A percentile compares a stretch with the other conserved stretches of the same genome.
phyloP scores from a whole-genome alignment of 768 basidiomycete species.

The Obba rivulosa region DNA sequence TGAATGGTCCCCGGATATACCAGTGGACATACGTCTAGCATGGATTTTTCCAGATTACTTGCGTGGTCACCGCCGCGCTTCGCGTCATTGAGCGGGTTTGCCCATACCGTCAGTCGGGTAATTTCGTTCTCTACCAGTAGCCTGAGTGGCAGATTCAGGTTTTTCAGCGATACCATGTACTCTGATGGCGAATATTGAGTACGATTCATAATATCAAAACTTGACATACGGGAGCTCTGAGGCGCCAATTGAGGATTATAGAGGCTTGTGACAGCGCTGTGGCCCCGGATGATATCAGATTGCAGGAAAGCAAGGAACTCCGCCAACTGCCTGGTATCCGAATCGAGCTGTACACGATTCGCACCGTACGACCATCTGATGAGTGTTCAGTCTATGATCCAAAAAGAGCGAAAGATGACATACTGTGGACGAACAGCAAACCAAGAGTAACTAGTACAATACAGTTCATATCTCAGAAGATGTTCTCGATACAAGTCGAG shows the following conservation, averaged over 20 bases:
- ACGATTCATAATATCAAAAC: slow-evolving; percentile 22
- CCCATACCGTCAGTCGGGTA: slow-evolving; percentile 81
- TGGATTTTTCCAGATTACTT: slow-evolving; percentile 49
- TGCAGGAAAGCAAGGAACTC: slow-evolving; percentile 80
- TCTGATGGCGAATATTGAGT: slow-evolving; percentile 33
- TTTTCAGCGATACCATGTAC: slow-evolving; percentile 56
- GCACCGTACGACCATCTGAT: slow-evolving; percentile 94
- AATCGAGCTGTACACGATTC: slow-evolving; percentile 83
- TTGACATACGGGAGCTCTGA: slow-evolving; percentile 25
- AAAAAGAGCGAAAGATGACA: slow-evolving; percentile 23
- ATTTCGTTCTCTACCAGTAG: slow-evolving; percentile 91
- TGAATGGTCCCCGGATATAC: background rate
- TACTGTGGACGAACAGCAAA: slow-evolving; percentile 92
- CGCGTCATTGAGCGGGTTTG: slow-evolving; percentile 76
- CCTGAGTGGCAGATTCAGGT: slow-evolving; percentile 68
- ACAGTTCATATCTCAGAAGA: slow-evolving; percentile 68
- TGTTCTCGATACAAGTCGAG: slow-evolving; percentile 82
- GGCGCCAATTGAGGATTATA: slow-evolving; percentile 39
- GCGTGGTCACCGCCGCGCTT: slow-evolving; percentile 61
- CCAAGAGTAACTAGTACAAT: slow-evolving; percentile 82
- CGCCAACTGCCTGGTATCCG: slow-evolving; percentile 81
- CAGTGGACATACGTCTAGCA: slow-evolving; percentile 49
- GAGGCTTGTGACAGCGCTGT: slow-evolving; percentile 55
- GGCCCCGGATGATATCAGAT: slow-evolving; percentile 62
- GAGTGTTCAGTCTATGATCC: background rate